Base-by-base conservation (phyloP, 192 early-diverging fungal genomes). In the Podochytrium sp. region DNA sequence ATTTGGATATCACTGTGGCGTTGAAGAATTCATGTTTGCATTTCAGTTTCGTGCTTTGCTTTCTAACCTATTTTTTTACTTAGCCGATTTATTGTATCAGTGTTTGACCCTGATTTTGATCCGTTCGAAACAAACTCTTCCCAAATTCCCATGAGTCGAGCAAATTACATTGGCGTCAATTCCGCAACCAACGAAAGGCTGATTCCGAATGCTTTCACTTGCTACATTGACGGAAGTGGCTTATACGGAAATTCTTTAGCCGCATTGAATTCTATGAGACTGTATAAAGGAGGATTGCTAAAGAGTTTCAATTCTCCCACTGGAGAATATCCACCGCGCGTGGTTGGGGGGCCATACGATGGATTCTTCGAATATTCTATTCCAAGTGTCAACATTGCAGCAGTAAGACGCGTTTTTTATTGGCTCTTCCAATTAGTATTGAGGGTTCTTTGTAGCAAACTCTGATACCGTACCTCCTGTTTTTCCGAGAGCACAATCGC, bases 401-500 rank as follows among this genome's bases (percentile, higher is more conserved):
- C 73, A 34, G 77, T 78, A 35, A 66, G 76, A 66, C 27, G 16
- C 12, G 27, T 32, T 66, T 2, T 43, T 1, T 30, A 50, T 62
- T 12, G 7, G 25, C 18, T 29, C 16, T 29, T 51, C 27, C 42
- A n/a, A 2, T 1, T 7, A 43, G n/a, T 66, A 50, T 41, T 34
- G 51, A 56, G 51, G 16, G 27, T 38, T 38, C 10, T 34, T 14
- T 43, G 47, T 34, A 71, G 74, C 62, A 71, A 50, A 55, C 71
- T 29, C 33, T 55, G 49, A 57, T 65, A 30, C 37, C 32, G 16
- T 74, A 65, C 49, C 57, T 75, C 25, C 63, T 69, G 7, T 58
- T 70, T 10, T 42, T 76, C 56, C 80, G 82, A 58, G 82, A 83
- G 43, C 82, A 83, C 63, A 83, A 83, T 37, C 56, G 82, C n/a